phyloP scores from a whole-genome alignment of 2,329 filamentous ascomycete genomes.

The Onygena corvina region DNA sequence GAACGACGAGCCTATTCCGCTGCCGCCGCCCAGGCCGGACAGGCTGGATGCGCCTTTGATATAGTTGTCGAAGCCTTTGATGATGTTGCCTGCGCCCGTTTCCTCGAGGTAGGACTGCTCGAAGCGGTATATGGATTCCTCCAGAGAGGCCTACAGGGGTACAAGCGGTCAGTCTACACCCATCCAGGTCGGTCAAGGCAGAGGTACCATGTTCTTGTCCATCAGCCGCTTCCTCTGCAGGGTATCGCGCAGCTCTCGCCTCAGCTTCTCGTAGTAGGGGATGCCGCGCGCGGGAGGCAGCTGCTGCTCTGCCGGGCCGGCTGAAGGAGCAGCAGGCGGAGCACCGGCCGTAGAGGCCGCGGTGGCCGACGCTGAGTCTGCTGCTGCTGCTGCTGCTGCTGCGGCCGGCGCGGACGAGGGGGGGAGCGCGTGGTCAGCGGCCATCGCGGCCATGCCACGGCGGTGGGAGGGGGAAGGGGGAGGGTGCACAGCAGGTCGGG shows the following conservation, averaged over 20 bases:
- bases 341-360: conserved; percentile 1
- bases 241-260: conserved; percentile 54
- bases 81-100: conserved; percentile 80
- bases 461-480: neutral
- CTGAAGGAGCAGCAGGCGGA: conserved; percentile 2
- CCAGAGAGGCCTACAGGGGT: conserved; percentile 42
- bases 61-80: conserved; percentile 95
- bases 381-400: conserved; percentile 12
- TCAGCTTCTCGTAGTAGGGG: conserved; percentile 62
- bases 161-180: neutral
- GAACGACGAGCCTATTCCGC: conserved; percentile 16
- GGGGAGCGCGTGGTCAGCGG: too few relatives aligned
- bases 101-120: conserved; percentile 86
- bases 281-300: conserved; percentile 31
- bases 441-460: too few relatives aligned
- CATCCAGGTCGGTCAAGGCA: neutral
- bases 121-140: conserved; percentile 72
- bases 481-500: too few relatives aligned
- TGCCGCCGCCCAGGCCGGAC: conserved; percentile 22
- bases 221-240: conserved; percentile 53
- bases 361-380: conserved; percentile 9
- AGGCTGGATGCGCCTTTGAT: conserved; percentile 71
- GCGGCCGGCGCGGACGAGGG: neutral
- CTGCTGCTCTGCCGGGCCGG: conserved; percentile 6
- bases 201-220: conserved; percentile 47